A percentile compares a stretch with the other conserved stretches of the same genome.
Evolutionary conservation across 169 alveolate genomes (phyloP).

Genomic region (Cystoisospora suis): DNA sequence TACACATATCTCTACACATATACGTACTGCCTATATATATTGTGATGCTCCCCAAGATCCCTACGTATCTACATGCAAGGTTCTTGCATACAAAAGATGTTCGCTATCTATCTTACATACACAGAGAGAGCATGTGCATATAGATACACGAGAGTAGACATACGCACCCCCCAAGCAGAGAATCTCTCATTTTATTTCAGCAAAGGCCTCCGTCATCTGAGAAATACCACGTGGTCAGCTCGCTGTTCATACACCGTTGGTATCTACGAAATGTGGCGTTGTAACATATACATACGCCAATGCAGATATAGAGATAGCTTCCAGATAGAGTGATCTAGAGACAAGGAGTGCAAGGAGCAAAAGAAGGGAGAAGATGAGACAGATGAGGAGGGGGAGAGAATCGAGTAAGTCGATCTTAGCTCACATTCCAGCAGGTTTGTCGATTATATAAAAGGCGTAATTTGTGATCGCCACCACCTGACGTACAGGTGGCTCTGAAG

Average conservation of each 20-base stretch:
- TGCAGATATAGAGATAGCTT: neutral
- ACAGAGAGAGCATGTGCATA: neutral
- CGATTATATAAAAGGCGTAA: constrained; percentile 55
- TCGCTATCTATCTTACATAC: neutral
- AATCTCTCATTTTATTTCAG: no score
- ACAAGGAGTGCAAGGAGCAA: neutral
- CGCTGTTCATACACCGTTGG: no score
- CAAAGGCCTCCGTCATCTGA: no score
- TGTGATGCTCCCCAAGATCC: neutral
- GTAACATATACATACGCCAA: neutral
- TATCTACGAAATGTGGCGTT: no score
- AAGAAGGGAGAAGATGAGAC: neutral
- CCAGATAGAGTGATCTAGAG: neutral
- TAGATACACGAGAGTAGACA: neutral
- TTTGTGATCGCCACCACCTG: constrained; percentile 45
- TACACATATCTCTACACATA: neutral
- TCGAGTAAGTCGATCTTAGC: neutral
- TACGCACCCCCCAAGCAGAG: no score
- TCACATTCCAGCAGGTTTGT: constrained; percentile 44
- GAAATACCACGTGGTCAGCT: no score
- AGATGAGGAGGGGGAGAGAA: neutral
- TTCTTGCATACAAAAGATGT: no score
- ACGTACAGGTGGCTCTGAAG: constrained; percentile 50
- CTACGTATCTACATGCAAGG: neutral
- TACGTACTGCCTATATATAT: neutral